A percentile compares a stretch with the other conserved stretches of the same genome.
phyloP scores from a whole-genome alignment of 805 yeast species.

The Cyberlindnera suaveolens region DNA sequence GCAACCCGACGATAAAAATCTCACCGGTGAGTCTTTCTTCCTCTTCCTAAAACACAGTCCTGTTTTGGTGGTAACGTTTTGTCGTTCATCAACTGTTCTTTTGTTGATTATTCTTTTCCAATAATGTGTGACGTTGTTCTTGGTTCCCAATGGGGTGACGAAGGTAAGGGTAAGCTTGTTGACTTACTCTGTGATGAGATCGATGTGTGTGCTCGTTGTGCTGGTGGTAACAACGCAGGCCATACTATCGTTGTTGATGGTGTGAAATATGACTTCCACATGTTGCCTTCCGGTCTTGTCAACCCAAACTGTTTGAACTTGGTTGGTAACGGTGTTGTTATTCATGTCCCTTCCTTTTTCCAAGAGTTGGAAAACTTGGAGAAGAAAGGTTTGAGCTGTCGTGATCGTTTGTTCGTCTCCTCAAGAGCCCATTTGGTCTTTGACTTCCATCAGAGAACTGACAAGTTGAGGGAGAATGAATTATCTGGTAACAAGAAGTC shows the following conservation, averaged over 20 bases:
- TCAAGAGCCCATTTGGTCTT: constrained; percentile 95
- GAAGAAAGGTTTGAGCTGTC: constrained; percentile 61
- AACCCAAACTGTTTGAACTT: constrained; percentile 86
- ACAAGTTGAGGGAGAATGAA: constrained; percentile 91
- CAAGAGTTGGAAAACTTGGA: constrained; percentile 78
- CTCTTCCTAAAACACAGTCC: not conserved
- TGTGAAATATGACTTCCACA: constrained; percentile 93
- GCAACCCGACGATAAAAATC: too few species aligned
- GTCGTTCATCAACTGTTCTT: constrained; percentile 10
- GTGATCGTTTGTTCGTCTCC: constrained; percentile 75
- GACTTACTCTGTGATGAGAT: constrained; percentile 91
- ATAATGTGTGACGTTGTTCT: constrained; percentile 66
- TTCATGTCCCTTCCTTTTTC: constrained; percentile 91
- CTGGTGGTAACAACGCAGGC: constrained; percentile 99
- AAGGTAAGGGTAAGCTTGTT: constrained; percentile 97
- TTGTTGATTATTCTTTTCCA: constrained; percentile 4
- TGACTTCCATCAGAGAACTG: constrained; percentile 97
- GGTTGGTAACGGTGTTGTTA: constrained; percentile 94
- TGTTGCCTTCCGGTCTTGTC: constrained; percentile 97
- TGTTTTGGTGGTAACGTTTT: constrained; percentile 12
- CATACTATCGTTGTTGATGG: constrained; percentile 93
- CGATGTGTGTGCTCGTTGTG: constrained; percentile 96
- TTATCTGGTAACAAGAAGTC: constrained; percentile 61
- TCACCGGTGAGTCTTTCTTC: too few species aligned
- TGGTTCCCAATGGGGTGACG: constrained; percentile 99